Evolutionary conservation across 176 grass and related monocot species (phyloP).

Genomic region (barley (Hordeum vulgare)): DNA sequence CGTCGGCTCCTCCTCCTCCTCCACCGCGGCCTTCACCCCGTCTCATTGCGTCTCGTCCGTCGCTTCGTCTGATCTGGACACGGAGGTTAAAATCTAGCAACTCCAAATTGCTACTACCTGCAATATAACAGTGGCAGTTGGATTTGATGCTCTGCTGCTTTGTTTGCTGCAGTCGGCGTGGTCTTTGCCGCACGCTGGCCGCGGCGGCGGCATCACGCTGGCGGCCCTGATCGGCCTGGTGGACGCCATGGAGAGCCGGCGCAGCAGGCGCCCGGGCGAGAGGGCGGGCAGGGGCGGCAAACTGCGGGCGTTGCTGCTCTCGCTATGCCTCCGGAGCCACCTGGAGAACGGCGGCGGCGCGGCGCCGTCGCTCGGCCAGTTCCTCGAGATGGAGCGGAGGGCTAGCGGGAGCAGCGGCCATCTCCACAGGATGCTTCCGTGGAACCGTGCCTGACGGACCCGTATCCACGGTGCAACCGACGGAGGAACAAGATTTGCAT

Average conservation of each 20-base stretch:
- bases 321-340: constrained; percentile 53
- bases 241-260: constrained; percentile 39
- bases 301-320: constrained; percentile 54
- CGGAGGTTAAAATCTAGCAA: constrained; percentile 27
- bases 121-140: not conserved
- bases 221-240: constrained; percentile 47
- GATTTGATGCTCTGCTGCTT: not conserved
- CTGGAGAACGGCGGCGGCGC: constrained; percentile 10
- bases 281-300: constrained; percentile 33
- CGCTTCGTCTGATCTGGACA: constrained; percentile 38
- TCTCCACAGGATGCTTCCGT: not conserved
- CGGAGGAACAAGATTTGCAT: not conserved
- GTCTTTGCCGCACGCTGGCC: constrained; percentile 25
- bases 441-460: not conserved
- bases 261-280: constrained; percentile 17
- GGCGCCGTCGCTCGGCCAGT: constrained; percentile 47
- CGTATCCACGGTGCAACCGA: not conserved
- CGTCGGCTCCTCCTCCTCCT: constrained; percentile 29
- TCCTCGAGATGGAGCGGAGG: constrained; percentile 63
- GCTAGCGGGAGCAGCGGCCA: not conserved
- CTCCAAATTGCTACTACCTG: not conserved
- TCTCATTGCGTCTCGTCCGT: constrained; percentile 39
- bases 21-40: constrained; percentile 40
- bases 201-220: constrained; percentile 41
- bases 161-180: constrained; percentile 23